A percentile compares a stretch with the other conserved stretches of the same genome.
Conservation (phyloP, 2,329 filamentous ascomycete species). For the Gaeumannomyces tritici region DNA sequence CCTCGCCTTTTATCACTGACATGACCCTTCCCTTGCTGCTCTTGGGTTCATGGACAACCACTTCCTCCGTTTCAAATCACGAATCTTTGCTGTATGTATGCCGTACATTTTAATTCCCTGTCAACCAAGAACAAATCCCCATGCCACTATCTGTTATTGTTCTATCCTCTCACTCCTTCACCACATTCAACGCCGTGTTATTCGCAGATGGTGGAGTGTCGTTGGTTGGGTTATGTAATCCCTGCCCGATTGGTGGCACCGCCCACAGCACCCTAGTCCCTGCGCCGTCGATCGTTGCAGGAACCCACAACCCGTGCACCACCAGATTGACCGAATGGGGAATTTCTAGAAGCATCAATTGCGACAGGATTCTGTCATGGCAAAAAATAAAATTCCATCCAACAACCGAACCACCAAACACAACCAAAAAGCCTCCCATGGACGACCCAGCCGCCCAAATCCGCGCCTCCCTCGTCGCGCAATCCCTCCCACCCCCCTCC, state of each 20-base stretch:
- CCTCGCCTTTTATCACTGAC: too few relatives aligned
- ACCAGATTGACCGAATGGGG: too few relatives aligned
- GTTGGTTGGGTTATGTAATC: background rate
- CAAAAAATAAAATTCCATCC: too few relatives aligned
- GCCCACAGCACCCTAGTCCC: background rate
- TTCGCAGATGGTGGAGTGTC: background rate
- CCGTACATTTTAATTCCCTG: too few relatives aligned
- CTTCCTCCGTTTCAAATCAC: too few relatives aligned
- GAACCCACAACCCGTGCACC: background rate
- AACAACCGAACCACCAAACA: background rate
- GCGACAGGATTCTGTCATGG: too few relatives aligned
- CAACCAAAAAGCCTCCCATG: background rate
- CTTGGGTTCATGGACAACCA: too few relatives aligned
- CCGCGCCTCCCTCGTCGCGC: constrained; percentile 35
- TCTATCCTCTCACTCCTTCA: background rate
- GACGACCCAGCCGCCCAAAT: constrained; percentile 32
- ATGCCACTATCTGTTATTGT: too few relatives aligned
- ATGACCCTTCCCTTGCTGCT: too few relatives aligned
- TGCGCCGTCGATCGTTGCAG: background rate
- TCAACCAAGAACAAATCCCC: too few relatives aligned
- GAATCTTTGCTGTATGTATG: too few relatives aligned
- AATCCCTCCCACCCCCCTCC: constrained; percentile 45
- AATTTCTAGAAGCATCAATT: background rate
- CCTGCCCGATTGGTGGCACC: background rate
- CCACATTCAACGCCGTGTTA: too few relatives aligned